phyloP scores from a whole-genome alignment of 2,329 filamentous ascomycete species.

The Ilyonectria destructans region DNA sequence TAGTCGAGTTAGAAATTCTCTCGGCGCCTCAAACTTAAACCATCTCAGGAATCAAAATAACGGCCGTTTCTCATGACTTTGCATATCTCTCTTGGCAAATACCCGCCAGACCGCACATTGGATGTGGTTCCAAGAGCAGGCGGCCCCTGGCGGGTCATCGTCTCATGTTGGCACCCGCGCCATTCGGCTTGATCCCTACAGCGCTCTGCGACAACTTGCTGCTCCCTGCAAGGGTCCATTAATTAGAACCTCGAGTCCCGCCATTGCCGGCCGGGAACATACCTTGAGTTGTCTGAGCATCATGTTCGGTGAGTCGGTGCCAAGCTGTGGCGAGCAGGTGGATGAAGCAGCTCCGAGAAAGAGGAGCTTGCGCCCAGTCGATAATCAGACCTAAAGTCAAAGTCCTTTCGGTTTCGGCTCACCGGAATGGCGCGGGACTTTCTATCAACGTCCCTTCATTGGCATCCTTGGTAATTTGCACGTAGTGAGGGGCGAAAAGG shows the following conservation, averaged over 20 bases:
- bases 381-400: background rate
- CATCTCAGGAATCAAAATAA: conserved; percentile 13
- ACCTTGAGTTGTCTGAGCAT: conserved; percentile 13
- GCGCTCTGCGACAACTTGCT: conserved; percentile 17
- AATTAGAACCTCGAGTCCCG: conserved; percentile 10
- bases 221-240: conserved; percentile 14
- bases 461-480: background rate
- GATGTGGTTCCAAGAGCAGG: background rate
- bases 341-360: background rate
- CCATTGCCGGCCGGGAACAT: background rate
- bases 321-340: background rate
- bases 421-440: background rate
- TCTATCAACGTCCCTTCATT: background rate
- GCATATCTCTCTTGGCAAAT: background rate
- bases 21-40: conserved; percentile 21
- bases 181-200: conserved; percentile 11
- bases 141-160: conserved; percentile 25
- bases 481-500: background rate
- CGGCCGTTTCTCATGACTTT: conserved; percentile 21
- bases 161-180: conserved; percentile 27
- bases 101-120: background rate
- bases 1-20: conserved; percentile 19
- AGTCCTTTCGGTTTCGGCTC: background rate
- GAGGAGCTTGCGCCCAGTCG: background rate
- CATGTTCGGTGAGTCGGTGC: background rate